Percentiles rank a stretch among this genome's conserved stretches.
Evolutionary conservation across 2,329 filamentous ascomycete genomes (phyloP).

Genomic region (Davidsoniella eucalypti): DNA sequence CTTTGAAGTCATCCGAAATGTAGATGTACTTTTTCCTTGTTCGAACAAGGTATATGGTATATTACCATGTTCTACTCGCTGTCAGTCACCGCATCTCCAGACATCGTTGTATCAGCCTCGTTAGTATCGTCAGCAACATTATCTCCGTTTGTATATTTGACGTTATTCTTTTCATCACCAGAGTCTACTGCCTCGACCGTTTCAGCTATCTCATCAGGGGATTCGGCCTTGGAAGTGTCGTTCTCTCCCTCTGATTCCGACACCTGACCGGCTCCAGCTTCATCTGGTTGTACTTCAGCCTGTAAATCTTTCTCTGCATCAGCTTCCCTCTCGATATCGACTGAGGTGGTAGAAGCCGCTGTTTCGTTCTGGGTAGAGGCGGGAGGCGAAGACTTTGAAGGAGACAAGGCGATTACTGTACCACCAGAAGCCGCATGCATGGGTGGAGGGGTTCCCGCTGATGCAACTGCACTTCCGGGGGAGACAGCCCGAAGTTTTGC

Average conservation of each 20-base stretch:
- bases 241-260: too few species aligned
- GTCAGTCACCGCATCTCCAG: not conserved
- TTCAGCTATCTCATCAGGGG: too few species aligned
- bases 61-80: not conserved
- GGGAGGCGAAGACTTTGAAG: not conserved
- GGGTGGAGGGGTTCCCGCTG: constrained; percentile 3
- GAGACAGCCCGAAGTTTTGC: constrained; percentile 5
- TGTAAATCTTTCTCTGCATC: not conserved
- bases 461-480: not conserved
- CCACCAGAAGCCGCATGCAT: constrained; percentile 9
- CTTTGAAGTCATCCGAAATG: too few species aligned
- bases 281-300: not conserved
- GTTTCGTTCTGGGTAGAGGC: not conserved
- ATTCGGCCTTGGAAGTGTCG: not conserved
- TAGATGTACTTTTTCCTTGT: not conserved
- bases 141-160: not conserved
- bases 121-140: not conserved
- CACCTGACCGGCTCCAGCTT: too few species aligned
- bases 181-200: too few species aligned
- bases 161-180: not conserved
- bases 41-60: not conserved
- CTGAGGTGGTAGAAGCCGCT: not conserved
- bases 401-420: not conserved
- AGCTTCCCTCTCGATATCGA: not conserved
- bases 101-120: not conserved